Evolutionary conservation across 139 green algal species (phyloP), one percentile per base, ranked within the genome.

Genomic region (Mesotaenium endlicherianum): DNA sequence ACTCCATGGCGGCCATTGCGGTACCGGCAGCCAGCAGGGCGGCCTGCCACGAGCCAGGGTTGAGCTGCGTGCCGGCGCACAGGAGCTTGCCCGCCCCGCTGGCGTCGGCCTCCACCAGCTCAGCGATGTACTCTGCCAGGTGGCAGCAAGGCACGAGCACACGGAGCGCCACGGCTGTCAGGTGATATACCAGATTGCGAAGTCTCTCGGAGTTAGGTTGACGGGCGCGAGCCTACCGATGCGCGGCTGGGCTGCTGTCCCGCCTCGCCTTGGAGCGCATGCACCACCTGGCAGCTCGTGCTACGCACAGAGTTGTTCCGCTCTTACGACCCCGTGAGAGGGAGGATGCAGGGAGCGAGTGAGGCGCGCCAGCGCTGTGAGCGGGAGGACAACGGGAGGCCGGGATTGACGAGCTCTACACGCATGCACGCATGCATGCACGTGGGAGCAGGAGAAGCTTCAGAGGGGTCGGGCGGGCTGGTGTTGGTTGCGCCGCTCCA

Each of bases 1-100:
- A 85, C 0, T 92, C 82, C 34, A 86, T 44, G 0, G 89, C 91
- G 8, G 36, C 80, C 14, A 94, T 55, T 20, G 81, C 86, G 2
- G 76, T 87, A 1, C 91, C 91, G 14, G 90, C 91, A n/a, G 91
- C 82, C 45, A 92, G 77, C 0, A 53, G 40, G 8, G 90, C 89
- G 26, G 92, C 81, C 6, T 90, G 78, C 55, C 71, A 93, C 38
- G 84, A 85, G 0, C 90, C 88, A 5, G 89, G 58, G 34, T 59
- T 49, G 4, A 78, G 34, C 31, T 78, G 34, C 36, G 70, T 78
- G 45, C 70, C 70, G 8, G 6, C 45, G 47, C 70, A 78, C 34
- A 78, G 41, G 16, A 59, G 20, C 70, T 78, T 78, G 14, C 70
- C 70, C n/a, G n/a, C n/a, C 34, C 70, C 70, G 16, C 34, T 4